Base-by-base conservation (phyloP, 169 alveolate genomes). In the Plasmodium cynomolgi region DNA sequence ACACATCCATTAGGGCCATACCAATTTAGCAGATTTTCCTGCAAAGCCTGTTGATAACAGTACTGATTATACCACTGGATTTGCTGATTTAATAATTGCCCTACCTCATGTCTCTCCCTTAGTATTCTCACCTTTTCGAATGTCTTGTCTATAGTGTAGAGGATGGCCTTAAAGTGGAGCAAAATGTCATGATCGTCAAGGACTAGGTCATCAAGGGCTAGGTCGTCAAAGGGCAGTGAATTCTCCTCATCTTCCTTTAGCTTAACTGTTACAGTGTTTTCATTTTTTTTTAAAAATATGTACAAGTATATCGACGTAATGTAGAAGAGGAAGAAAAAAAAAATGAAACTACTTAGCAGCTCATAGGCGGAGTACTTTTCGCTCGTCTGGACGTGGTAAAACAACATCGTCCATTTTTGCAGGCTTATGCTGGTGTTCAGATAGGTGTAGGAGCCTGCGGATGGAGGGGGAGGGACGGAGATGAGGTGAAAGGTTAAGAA, bases 261-360 rank as follows among this genome's bases (percentile, higher is more conserved):
- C 68, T 77, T 86, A 20, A 77, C 29, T 86, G 79, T 86, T 29
- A 77, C 68, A 7, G 29, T 34, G 47, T 86, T 26, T 77, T 77
- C 80, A 77, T 33, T 56, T 79, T 86, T 79, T 56, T 86, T 86
- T 86, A 86, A 47, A 86, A 77, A 86, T 6, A 86, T 86, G n/a
- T 37, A 75, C 81, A 86, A 20, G 23, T 72, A 86, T 8, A 86
- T 86, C 20, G 93, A 86, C 13, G 93, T 86, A 29, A 86, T 77
- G 34, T 86, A 86, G 81, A 77, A 86, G 17, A 62, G 39, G 81
- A 86, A 86, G 54, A 86, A 86, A 23, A 56, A 56, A 58, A 86
- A 86, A 56, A 86, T 1, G 31, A 77, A 20, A 13, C 62, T 80
- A 23, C n/a, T 86, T 17, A 86, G 29, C 29, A 77, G 3, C 68